A percentile compares a stretch with the other conserved stretches of the same genome.
These are phyloP conservation scores for Incumbomyces lentus DNA, from an alignment of 2,329 filamentous ascomycete species.

Conservation along the genomic window DNA sequence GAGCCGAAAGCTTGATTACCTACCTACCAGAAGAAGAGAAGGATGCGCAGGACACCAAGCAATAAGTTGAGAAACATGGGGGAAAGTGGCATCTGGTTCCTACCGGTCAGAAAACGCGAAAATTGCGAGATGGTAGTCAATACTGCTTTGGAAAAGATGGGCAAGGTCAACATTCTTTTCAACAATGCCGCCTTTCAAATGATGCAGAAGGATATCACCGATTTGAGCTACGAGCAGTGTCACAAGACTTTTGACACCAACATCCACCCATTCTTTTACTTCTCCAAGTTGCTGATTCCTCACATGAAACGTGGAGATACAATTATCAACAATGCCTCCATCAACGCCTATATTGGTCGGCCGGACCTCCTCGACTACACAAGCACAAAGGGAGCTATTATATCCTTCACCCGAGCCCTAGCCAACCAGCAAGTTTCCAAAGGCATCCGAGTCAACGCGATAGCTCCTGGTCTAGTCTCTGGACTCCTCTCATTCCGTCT, in stretches of 20 bases:
- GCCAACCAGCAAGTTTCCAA: conserved; percentile 63
- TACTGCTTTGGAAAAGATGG: conserved; percentile 54
- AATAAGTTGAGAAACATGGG: conserved; percentile 56
- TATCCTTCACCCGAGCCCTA: conserved; percentile 67
- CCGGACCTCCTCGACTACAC: conserved; percentile 76
- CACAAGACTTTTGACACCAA: conserved; percentile 69
- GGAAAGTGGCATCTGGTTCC: conserved; percentile 53
- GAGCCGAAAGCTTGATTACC: conserved; percentile 60
- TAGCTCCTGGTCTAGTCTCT: conserved; percentile 71
- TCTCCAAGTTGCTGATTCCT: conserved; percentile 64
- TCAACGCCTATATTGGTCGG: conserved; percentile 73
- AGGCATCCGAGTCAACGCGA: conserved; percentile 65
- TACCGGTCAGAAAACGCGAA: conserved; percentile 50
- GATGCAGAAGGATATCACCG: conserved; percentile 60
- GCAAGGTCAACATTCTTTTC: conserved; percentile 56
- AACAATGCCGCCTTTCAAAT: conserved; percentile 68
- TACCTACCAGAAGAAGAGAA: conserved; percentile 67
- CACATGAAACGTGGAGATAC: conserved; percentile 65
- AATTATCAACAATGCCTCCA: conserved; percentile 78
- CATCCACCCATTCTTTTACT: conserved; percentile 71
- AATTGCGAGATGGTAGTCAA: conserved; percentile 63
- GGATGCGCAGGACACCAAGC: conserved; percentile 66
- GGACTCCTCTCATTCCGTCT: conserved; percentile 63
- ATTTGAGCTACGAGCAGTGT: conserved; percentile 70
- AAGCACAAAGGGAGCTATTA: conserved; percentile 65